A percentile compares a stretch with the other conserved stretches of the same genome.
phyloP scores from a whole-genome alignment of 2,329 filamentous ascomycete genomes.

The Mycosphaerella sp. region DNA sequence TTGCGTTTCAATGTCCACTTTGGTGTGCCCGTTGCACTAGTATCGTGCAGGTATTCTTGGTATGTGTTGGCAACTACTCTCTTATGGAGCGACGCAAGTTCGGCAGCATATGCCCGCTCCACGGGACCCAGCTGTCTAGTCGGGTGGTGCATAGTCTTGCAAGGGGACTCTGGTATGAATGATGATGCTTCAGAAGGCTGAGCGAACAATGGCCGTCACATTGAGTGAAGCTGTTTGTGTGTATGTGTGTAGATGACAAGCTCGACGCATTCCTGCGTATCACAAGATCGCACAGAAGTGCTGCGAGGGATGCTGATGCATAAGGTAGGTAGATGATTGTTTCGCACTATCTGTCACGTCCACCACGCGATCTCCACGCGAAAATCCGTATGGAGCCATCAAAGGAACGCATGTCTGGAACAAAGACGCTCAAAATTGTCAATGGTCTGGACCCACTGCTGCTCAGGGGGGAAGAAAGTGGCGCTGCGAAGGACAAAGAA shows the following conservation, averaged over 20 bases:
- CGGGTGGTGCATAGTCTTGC: background rate
- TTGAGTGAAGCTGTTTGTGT: too few species aligned
- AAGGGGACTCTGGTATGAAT: too few species aligned
- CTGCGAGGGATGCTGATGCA: too few species aligned
- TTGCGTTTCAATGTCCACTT: slow-evolving; percentile 6
- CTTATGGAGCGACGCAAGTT: slow-evolving; percentile 2
- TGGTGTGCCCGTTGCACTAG: background rate
- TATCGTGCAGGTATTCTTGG: background rate
- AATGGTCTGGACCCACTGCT: background rate
- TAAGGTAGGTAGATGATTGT: too few species aligned
- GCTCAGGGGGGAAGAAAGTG: background rate
- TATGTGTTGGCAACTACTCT: background rate
- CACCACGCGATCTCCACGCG: background rate
- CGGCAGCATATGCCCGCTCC: background rate
- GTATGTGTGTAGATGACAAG: too few species aligned
- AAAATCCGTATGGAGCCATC: background rate
- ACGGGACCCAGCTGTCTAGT: background rate
- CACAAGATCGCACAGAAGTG: too few species aligned
- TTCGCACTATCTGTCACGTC: too few species aligned
- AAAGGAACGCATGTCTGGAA: slow-evolving; percentile 7
- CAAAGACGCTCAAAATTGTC: slow-evolving; percentile 8
- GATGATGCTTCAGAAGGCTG: too few species aligned
- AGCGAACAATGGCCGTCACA: too few species aligned
- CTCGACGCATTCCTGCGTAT: too few species aligned
- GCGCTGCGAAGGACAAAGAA: slow-evolving; percentile 1